A percentile compares a stretch with the other conserved stretches of the same genome.
These are phyloP conservation scores for Lathyrus oleraceus DNA, from an alignment of 306 rosid genomes.

Conservation along the genomic window DNA sequence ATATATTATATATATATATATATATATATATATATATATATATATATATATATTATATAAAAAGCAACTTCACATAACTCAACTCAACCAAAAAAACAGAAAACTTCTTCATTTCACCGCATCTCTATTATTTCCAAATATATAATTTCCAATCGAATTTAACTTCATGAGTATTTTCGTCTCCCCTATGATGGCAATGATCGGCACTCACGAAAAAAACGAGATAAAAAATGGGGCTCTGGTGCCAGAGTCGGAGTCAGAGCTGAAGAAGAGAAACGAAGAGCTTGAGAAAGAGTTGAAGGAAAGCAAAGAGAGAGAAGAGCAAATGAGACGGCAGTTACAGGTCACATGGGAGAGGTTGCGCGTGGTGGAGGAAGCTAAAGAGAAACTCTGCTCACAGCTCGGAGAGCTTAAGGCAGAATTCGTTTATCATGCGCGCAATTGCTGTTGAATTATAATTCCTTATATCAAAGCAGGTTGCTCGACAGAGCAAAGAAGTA, in stretches of 20 bases:
- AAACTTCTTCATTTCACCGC: neutral
- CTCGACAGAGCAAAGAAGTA: too few species aligned
- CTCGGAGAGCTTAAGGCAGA: conserved; percentile 89
- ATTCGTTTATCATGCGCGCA: conserved; percentile 72
- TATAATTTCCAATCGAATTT: neutral
- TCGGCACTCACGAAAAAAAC: conserved; percentile 27
- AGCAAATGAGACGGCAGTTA: conserved; percentile 57
- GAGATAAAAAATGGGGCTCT: neutral
- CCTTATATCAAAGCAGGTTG: too few species aligned
- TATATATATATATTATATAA: too few species aligned
- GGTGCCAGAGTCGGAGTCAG: conserved; percentile 1
- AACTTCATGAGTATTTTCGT: neutral
- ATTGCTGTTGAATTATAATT: too few species aligned
- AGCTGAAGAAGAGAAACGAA: conserved; percentile 63
- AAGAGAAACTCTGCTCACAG: conserved; percentile 91
- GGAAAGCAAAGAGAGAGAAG: conserved; percentile 71
- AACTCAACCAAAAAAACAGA: neutral
- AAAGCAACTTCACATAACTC: neutral
- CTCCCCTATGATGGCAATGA: conserved; percentile 40
- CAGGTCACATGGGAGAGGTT: conserved; percentile 59
- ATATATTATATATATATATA: too few species aligned
- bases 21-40: too few species aligned
- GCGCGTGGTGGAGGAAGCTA: conserved; percentile 82
- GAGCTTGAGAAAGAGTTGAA: conserved; percentile 74
- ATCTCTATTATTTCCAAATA: conserved; percentile 6